Percentiles rank a stretch among this genome's conserved stretches.
phyloP scores from a whole-genome alignment of 116 monocot species.

The Trichopus zeylanicus region DNA sequence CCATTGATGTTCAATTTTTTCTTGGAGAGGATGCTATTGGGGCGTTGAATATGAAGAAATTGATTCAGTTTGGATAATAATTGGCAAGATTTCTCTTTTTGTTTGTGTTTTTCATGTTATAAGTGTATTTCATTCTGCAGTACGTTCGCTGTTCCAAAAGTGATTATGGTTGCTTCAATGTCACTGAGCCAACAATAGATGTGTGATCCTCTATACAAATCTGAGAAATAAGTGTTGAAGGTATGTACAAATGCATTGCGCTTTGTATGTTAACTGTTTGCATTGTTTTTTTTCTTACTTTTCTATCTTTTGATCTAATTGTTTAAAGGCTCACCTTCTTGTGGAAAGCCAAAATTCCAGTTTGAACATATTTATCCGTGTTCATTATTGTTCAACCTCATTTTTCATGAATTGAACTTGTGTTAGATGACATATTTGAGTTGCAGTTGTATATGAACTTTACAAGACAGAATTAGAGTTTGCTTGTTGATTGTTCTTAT shows the following conservation, averaged over 20 bases:
- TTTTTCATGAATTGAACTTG: no score
- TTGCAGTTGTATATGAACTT: no score
- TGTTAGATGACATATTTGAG: no score
- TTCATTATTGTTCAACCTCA: no score
- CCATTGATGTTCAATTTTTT: background rate
- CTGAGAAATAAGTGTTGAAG: conserved; percentile 71
- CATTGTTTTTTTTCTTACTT: background rate
- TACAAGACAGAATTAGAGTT: no score
- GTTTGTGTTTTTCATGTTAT: background rate
- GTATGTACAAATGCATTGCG: conserved; percentile 18
- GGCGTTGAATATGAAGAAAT: no score
- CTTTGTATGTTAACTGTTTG: background rate
- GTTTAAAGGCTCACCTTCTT: no score
- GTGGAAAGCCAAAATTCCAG: no score
- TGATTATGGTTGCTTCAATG: conserved; percentile 75
- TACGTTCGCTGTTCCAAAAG: conserved; percentile 79
- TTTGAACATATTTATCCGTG: no score
- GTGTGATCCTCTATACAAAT: conserved; percentile 86
- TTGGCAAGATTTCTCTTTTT: background rate
- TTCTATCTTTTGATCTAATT: no score
- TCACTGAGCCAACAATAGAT: conserved; percentile 86
- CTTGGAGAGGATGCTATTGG: no score
- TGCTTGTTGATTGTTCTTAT: background rate
- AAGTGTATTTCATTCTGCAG: conserved; percentile 23
- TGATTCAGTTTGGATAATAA: no score